Evolutionary conservation across 208 protist species (phyloP), one percentile per base, ranked within the genome.

Genomic region (Crithidia sp.): DNA sequence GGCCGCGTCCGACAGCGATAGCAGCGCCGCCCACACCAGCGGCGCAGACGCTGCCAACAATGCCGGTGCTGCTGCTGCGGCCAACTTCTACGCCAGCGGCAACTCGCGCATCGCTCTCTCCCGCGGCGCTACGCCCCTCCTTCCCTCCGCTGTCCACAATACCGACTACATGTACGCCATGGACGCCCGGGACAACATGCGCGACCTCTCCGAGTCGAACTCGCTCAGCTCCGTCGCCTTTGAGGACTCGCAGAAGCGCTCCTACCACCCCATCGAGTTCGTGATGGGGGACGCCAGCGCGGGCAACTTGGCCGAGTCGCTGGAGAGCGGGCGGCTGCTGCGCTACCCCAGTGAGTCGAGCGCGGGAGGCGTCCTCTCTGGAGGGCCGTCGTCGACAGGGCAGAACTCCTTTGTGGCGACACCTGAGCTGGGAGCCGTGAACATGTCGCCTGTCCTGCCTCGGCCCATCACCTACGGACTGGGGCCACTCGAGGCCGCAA

Each of bases 211-310:
- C 28, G 39, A 61, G 53, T 61, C 63, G n/a, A 61, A 52, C 66
- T 68, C 59, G 6, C 67, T 67, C 58, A 45, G 55, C 66, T 72
- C 66, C n/a, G 39, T 56, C 28, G 41, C n/a, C 17, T 52, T 71
- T 17, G 58, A 68, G 7, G 73, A 78, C 45, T 71, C 59, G 45
- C 49, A 71, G 61, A 72, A 47, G 65, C 58, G 45, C 59, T 67
- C 66, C 36, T 62, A 62, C 52, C 65, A 78, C 59, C 65, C 65
- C 6, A 68, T 72, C 37, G 65, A 61, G 44, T 56, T 67, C 28
- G 37, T 67, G 58, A 14, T 45, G 58, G 40, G 56, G 19, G 37
- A 10, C 40, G 50, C 36, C 62, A 57, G 62, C 49, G 37, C 49
- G 1, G 62, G 62, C 37, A 67, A 55, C 50, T 14, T 57, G 49